Conservation (phyloP, 2,329 filamentous ascomycete species). For the Calycina herbarum region DNA sequence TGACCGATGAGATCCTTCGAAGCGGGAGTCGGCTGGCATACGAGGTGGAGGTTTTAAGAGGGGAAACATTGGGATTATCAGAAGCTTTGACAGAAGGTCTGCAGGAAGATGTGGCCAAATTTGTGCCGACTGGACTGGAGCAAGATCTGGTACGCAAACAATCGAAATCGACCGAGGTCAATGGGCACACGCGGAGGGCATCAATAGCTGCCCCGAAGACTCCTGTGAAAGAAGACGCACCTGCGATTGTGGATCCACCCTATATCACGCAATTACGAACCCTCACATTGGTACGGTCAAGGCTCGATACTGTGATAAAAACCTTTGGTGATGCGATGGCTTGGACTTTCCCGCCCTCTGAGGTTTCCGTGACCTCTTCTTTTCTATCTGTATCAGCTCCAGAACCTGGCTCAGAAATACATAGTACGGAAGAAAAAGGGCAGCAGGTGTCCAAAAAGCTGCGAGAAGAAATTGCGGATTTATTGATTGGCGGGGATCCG, state of each 20-base stretch:
- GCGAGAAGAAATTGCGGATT: constrained; percentile 67
- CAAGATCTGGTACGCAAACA: constrained; percentile 28
- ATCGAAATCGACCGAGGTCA: constrained; percentile 29
- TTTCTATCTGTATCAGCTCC: constrained; percentile 90
- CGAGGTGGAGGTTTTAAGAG: constrained; percentile 89
- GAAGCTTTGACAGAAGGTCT: constrained; percentile 76
- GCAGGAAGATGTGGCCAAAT: constrained; percentile 69
- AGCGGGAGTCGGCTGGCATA: constrained; percentile 88
- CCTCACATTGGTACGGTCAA: constrained; percentile 75
- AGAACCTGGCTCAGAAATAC: constrained; percentile 63
- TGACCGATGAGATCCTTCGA: constrained; percentile 93
- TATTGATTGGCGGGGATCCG: constrained; percentile 63
- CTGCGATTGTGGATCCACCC: constrained; percentile 51
- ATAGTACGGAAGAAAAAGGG: constrained; percentile 81
- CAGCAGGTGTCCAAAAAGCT: constrained; percentile 74
- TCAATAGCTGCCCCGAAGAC: constrained; percentile 33
- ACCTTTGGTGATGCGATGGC: constrained; percentile 95
- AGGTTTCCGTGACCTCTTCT: constrained; percentile 78
- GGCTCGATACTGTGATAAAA: constrained; percentile 87
- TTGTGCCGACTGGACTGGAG: constrained; percentile 57
- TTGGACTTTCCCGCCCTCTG: constrained; percentile 87
- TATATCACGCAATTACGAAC: constrained; percentile 80
- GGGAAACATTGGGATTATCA: constrained; percentile 77
- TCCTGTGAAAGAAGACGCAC: constrained; percentile 26
- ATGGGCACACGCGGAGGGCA: constrained; percentile 30